A percentile compares a stretch with the other conserved stretches of the same genome.
These are phyloP conservation scores for Colletotrichum phormii DNA, from an alignment of 2,329 filamentous ascomycete genomes.

Conservation along the genomic window DNA sequence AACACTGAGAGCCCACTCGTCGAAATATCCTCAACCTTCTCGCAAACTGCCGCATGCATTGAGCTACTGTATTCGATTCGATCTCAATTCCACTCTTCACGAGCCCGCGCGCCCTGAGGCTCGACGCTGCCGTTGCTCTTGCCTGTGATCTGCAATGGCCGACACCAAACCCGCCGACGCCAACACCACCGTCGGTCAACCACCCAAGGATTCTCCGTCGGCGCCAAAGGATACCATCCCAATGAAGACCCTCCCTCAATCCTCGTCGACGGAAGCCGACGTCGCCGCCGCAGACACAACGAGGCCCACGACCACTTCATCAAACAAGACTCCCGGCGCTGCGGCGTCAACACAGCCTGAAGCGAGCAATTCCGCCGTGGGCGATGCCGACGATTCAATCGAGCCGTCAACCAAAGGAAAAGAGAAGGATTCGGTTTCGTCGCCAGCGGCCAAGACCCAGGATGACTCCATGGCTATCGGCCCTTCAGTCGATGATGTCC, in stretches of 20 bases:
- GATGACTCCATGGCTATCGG: conserved; percentile 57
- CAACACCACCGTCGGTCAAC: conserved; percentile 46
- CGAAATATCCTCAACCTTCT: background rate
- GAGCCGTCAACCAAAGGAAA: conserved; percentile 47
- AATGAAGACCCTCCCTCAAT: conserved; percentile 49
- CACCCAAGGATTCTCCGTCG: conserved; percentile 41
- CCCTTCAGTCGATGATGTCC: conserved; percentile 55
- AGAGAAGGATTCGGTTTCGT: conserved; percentile 44
- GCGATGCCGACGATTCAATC: conserved; percentile 32
- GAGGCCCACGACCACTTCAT: conserved; percentile 6
- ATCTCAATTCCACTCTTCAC: conserved; percentile 38
- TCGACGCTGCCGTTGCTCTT: conserved; percentile 36
- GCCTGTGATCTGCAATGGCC: conserved; percentile 39
- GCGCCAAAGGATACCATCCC: conserved; percentile 52
- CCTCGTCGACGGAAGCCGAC: conserved; percentile 29
- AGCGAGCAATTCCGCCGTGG: background rate
- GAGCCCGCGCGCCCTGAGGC: conserved; percentile 37
- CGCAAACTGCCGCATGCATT: conserved; percentile 28
- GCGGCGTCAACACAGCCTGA: conserved; percentile 1
- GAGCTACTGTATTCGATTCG: conserved; percentile 19
- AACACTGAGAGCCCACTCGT: background rate
- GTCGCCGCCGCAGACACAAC: conserved; percentile 22
- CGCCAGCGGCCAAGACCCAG: conserved; percentile 45
- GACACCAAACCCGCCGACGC: conserved; percentile 43
- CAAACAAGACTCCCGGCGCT: conserved; percentile 19